Base-by-base conservation (phyloP, 2,329 filamentous ascomycete genomes). In the Talaromyces islandicus region DNA sequence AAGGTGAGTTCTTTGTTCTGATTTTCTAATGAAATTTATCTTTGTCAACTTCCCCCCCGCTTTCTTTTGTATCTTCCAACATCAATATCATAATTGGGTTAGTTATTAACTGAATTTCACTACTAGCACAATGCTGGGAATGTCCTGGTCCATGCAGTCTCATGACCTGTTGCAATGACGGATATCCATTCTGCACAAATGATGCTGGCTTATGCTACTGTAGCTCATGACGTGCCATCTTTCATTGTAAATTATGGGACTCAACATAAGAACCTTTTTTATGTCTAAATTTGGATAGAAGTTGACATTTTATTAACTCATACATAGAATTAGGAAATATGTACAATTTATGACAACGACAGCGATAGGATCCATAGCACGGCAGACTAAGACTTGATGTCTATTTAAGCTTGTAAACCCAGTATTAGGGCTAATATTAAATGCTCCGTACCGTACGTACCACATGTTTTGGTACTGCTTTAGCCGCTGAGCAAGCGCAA, bases 161-260 rank as follows among this genome's bases (percentile, higher is more conserved):
- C 48, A 60, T 60, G 58, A 25, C 54, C 17, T 60, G 58, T 38
- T 60, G 58, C 30, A 46, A 60, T 48, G 58, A 60, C 32, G 54
- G 58, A 17, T 57, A 60, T 57, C 58, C 58, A 38, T 60, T 60
- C 17, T 60, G 58, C 53, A 48, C 25, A 24, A 48, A 57, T 5
- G n/a, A 60, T 12, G 48, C 46, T 1, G 58, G 58, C 4, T 19
- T 57, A 6, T 60, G 58, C 51, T 60, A 60, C 35, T 60, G 58
- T 29, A 60, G 54, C 25, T 60, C 58, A 48, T 60, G 55, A 57
- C 14, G 10, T 19, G 14, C 48, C 9, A 29, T 29, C 25, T 52
- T 52, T 9, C 10, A 29, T n/a, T 52, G 43, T 46, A 46, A 17
- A 46, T 12, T 46, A 46, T 46, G 19, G 9, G 7, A 11, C 7